phyloP scores from a whole-genome alignment of 2,329 filamentous ascomycete genomes.

The Lachnellula cervina region DNA sequence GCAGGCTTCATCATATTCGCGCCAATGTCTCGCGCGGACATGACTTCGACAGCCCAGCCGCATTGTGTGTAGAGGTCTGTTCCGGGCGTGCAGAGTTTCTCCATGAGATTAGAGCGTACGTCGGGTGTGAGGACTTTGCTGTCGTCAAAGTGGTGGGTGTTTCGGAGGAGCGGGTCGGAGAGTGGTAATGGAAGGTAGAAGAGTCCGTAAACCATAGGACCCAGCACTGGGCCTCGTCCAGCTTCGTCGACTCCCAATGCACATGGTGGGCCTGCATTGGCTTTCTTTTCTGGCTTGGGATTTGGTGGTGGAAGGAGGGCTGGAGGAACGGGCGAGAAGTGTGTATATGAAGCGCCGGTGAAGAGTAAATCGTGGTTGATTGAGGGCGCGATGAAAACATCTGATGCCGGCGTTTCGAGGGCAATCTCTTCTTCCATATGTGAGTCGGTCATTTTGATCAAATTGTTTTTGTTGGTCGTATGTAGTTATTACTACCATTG shows the following conservation, averaged over 20 bases:
- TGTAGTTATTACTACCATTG: too few relatives aligned
- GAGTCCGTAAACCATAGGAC: slow-evolving; percentile 68
- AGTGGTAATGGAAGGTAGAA: slow-evolving; percentile 71
- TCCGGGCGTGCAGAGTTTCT: slow-evolving; percentile 62
- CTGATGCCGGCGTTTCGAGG: slow-evolving; percentile 33
- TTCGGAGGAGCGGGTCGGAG: slow-evolving; percentile 68
- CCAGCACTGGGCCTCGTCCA: slow-evolving; percentile 88
- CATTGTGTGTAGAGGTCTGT: slow-evolving; percentile 57
- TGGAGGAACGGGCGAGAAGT: slow-evolving; percentile 65
- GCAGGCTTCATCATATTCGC: slow-evolving; percentile 37
- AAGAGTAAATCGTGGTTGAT: slow-evolving; percentile 54
- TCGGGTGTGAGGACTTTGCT: slow-evolving; percentile 82
- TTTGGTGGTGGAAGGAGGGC: slow-evolving; percentile 43
- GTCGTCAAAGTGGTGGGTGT: slow-evolving; percentile 85
- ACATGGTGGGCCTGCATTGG: slow-evolving; percentile 51
- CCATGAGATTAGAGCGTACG: slow-evolving; percentile 69
- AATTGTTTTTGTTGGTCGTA: not conserved
- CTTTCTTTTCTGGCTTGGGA: slow-evolving; percentile 12
- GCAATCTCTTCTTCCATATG: slow-evolving; percentile 28
- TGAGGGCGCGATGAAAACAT: slow-evolving; percentile 63
- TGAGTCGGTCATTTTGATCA: slow-evolving; percentile 33
- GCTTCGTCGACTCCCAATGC: slow-evolving; percentile 91
- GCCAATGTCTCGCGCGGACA: slow-evolving; percentile 59
- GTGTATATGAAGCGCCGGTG: slow-evolving; percentile 62
- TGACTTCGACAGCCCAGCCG: slow-evolving; percentile 77